phyloP scores from a whole-genome alignment of 78 protist species.

The Isochrysis galbana region DNA sequence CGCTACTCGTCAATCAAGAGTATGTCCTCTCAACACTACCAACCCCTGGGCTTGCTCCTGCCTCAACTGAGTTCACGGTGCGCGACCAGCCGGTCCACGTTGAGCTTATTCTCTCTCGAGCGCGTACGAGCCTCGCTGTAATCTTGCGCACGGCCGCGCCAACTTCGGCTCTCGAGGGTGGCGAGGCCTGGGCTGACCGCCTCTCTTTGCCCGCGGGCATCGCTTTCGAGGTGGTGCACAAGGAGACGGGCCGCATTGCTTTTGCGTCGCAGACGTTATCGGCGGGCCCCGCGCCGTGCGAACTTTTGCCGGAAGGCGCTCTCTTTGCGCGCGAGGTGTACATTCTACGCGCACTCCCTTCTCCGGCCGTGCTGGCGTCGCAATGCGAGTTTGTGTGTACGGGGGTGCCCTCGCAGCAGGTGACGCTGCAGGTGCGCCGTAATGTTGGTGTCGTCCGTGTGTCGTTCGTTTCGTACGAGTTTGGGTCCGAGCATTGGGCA shows the following conservation, averaged over 20 bases:
- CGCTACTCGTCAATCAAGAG: not conserved
- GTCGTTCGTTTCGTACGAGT: not conserved
- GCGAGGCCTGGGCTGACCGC: not conserved
- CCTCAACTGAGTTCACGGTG: not conserved
- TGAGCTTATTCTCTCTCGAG: not conserved
- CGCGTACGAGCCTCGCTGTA: not conserved
- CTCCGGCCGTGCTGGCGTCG: not conserved
- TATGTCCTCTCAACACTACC: not conserved
- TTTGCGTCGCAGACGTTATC: not conserved
- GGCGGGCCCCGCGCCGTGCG: not conserved
- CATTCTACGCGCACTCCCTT: not conserved
- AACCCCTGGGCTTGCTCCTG: not conserved
- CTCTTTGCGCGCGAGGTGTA: not conserved
- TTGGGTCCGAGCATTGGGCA: not conserved
- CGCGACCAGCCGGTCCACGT: not conserved
- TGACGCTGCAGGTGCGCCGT: not conserved
- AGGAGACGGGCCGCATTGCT: not conserved
- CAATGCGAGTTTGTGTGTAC: not conserved
- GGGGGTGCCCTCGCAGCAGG: not conserved
- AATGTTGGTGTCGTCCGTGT: not conserved
- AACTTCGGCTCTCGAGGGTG: not conserved
- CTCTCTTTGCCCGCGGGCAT: not conserved
- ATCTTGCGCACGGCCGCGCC: not conserved
- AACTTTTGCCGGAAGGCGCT: not conserved
- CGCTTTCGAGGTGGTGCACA: not conserved